phyloP scores from a whole-genome alignment of 768 basidiomycete species.

The Cystobasidium ongulense region DNA sequence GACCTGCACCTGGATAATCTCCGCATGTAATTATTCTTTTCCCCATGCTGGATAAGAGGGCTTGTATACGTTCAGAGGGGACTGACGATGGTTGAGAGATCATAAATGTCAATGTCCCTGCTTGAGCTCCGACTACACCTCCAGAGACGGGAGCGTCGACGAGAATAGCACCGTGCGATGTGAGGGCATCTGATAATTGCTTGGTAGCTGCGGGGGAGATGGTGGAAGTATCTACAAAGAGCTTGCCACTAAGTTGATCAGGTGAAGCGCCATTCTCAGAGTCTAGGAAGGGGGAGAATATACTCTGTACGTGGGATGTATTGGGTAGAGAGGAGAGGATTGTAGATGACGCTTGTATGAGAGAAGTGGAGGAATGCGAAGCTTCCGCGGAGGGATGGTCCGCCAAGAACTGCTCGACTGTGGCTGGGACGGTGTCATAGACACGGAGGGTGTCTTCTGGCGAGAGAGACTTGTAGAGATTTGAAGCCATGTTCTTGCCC shows the following conservation, averaged over 20 bases:
- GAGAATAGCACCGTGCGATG: conserved; percentile 57
- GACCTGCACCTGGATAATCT: conserved; percentile 37
- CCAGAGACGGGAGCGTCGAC: conserved; percentile 92
- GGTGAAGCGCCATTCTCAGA: not conserved
- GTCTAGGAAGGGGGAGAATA: conserved; percentile 22
- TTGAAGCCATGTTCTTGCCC: conserved; percentile 14
- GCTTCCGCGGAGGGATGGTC: not conserved
- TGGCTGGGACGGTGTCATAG: conserved; percentile 10
- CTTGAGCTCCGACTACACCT: conserved; percentile 76
- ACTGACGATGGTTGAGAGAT: conserved; percentile 56
- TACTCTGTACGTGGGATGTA: conserved; percentile 20
- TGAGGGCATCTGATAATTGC: not conserved
- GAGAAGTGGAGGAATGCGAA: not conserved
- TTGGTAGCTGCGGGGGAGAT: conserved; percentile 24
- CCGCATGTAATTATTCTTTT: conserved; percentile 75
- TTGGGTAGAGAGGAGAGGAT: conserved; percentile 19
- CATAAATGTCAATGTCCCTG: conserved; percentile 81
- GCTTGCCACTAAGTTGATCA: not conserved
- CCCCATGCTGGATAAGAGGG: conserved; percentile 67
- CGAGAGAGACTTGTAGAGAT: not conserved
- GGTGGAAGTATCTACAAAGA: conserved; percentile 20
- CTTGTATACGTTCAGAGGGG: conserved; percentile 52
- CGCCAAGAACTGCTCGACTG: not conserved
- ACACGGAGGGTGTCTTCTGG: conserved; percentile 6
- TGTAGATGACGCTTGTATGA: conserved; percentile 3